These are phyloP conservation scores for Rhodotorula sp. DNA, from an alignment of 1,284 basidiomycete species.

Conservation along the genomic window DNA sequence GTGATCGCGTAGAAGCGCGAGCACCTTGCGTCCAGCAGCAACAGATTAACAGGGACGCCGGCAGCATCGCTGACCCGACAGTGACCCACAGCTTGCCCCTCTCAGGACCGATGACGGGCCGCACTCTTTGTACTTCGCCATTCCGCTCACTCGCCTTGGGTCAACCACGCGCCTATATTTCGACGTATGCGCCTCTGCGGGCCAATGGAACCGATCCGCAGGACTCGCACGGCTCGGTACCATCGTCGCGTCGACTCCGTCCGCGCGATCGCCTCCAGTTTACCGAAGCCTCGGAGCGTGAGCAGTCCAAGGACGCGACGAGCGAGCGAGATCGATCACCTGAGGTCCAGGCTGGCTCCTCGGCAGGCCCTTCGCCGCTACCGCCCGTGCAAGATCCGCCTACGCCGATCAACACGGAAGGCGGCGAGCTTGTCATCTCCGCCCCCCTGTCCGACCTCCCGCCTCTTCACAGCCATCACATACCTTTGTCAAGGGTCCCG, in stretches of 20 bases:
- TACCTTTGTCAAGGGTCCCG: constrained; percentile 40
- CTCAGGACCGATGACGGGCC: background rate
- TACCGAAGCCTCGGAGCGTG: constrained; percentile 10
- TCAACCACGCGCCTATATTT: background rate
- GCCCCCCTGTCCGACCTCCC: constrained; percentile 31
- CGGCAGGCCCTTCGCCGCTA: background rate
- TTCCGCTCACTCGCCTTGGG: background rate
- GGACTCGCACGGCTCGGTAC: constrained; percentile 8
- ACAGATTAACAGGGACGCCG: no score
- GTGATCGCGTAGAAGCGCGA: no score
- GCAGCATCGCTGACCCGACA: no score
- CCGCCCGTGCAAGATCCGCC: constrained; percentile 1
- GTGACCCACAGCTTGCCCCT: no score
- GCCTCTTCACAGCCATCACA: constrained; percentile 21
- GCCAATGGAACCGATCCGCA: background rate
- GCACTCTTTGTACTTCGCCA: background rate
- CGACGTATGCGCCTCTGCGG: background rate
- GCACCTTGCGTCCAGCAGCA: no score
- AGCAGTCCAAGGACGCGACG: background rate
- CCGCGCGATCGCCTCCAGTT: constrained; percentile 30
- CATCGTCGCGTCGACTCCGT: constrained; percentile 7
- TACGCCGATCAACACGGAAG: background rate
- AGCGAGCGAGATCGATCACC: background rate
- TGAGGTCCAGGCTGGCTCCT: background rate
- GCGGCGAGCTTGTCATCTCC: constrained; percentile 17